phyloP scores from a whole-genome alignment of 116 monocot species.

The Papilionanthe hybrid region DNA sequence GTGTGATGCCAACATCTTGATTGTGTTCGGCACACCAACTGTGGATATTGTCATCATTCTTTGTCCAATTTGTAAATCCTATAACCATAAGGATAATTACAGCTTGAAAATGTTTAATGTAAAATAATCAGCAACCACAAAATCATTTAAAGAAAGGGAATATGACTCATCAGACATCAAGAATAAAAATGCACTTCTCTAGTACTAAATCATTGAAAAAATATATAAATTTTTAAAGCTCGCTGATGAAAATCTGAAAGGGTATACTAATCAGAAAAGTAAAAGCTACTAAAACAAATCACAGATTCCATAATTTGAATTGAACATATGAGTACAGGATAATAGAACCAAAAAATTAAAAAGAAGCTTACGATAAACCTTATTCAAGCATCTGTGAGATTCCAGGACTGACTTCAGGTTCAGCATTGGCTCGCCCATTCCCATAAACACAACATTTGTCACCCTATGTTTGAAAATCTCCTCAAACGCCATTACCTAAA shows the following conservation, averaged over 20 bases:
- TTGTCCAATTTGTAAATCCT: conserved; percentile 95
- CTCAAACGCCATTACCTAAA: conserved; percentile 87
- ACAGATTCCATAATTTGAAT: background rate
- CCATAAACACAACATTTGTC: conserved; percentile 98
- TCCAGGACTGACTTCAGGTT: conserved; percentile 82
- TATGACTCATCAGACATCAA: background rate
- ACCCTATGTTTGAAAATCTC: conserved; percentile 89
- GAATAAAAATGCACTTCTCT: too few relatives aligned
- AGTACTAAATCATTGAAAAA: background rate
- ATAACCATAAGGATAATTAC: background rate
- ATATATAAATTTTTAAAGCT: background rate
- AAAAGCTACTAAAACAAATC: background rate
- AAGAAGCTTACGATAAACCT: conserved; percentile 36
- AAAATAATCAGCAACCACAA: background rate
- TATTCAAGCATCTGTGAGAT: conserved; percentile 91
- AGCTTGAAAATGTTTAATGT: background rate
- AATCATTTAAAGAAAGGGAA: background rate
- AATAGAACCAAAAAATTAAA: background rate
- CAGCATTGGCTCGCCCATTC: conserved; percentile 98
- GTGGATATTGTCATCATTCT: conserved; percentile 99
- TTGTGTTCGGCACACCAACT: conserved; percentile 96
- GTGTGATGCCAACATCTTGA: conserved; percentile 84
- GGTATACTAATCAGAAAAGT: too few relatives aligned
- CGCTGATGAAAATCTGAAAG: background rate
- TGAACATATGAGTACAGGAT: background rate